Evolutionary conservation across 495 filamentous ascomycete species (phyloP).

Genomic region (Neurospora tetraspora): DNA sequence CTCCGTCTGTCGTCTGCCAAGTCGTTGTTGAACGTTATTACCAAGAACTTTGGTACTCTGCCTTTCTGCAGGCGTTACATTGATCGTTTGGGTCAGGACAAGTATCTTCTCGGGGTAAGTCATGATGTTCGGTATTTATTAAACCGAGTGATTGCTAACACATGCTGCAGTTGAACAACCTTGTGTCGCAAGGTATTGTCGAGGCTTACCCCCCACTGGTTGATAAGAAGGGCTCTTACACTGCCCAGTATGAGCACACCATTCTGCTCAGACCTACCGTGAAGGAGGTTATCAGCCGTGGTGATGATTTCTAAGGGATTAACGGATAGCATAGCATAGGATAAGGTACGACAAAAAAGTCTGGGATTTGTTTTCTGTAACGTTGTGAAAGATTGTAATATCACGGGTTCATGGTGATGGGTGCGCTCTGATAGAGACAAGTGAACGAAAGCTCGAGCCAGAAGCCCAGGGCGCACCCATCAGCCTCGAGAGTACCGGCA

Average conservation of each 20-base stretch:
- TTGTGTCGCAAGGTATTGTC: constrained; percentile 75
- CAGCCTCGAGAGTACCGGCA: background rate
- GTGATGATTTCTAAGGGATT: constrained; percentile 66
- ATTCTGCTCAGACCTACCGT: constrained; percentile 77
- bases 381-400: background rate
- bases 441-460: background rate
- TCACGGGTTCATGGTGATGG: background rate
- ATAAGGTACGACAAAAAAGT: background rate
- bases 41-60: constrained; percentile 85
- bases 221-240: constrained; percentile 92
- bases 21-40: constrained; percentile 72
- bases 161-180: constrained; percentile 66
- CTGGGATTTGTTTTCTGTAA: background rate
- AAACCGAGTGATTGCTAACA: background rate
- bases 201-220: constrained; percentile 82
- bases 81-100: constrained; percentile 77
- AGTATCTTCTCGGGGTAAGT: constrained; percentile 75
- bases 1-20: constrained; percentile 68
- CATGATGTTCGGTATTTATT: background rate
- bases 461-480: background rate
- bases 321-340: background rate
- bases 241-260: constrained; percentile 93
- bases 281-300: constrained; percentile 89
- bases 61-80: constrained; percentile 81
- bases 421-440: background rate